Percentiles rank a stretch among this genome's conserved stretches.
Conservation (phyloP, 2,329 filamentous ascomycete genomes). For the Akanthomyces dipterigenus region DNA sequence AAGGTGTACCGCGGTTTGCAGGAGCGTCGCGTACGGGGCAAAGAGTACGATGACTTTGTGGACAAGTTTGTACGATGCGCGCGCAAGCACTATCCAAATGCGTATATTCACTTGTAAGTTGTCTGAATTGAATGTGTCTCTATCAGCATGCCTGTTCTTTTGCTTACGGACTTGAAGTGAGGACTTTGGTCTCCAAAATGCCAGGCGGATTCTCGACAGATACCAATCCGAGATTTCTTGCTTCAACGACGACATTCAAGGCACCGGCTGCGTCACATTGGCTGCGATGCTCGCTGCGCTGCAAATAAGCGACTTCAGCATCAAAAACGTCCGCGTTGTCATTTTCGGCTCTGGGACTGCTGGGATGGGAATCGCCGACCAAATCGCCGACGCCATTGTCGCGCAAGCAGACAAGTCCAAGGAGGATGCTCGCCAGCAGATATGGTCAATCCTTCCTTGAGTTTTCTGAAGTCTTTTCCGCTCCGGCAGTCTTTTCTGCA, state of each 20-base stretch:
- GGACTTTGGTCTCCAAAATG: conserved; percentile 74
- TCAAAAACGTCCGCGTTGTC: conserved; percentile 64
- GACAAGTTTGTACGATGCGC: conserved; percentile 65
- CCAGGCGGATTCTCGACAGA: conserved; percentile 66
- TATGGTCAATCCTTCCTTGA: no score
- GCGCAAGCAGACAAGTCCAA: conserved; percentile 58
- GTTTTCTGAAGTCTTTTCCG: not conserved
- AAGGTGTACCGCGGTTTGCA: conserved; percentile 72
- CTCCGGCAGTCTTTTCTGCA: not conserved
- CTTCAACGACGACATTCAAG: conserved; percentile 90
- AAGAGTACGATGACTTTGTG: conserved; percentile 70
- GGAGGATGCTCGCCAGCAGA: conserved; percentile 70
- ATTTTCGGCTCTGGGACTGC: conserved; percentile 78
- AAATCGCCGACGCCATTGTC: conserved; percentile 72
- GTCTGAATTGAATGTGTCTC: not conserved
- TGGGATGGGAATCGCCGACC: conserved; percentile 79
- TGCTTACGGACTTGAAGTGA: conserved; percentile 36
- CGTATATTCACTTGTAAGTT: conserved; percentile 68
- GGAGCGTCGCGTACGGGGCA: conserved; percentile 58
- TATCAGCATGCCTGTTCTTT: no score
- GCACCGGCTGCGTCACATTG: conserved; percentile 80
- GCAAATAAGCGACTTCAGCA: conserved; percentile 58
- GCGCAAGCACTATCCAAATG: conserved; percentile 64
- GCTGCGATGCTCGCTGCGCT: conserved; percentile 74
- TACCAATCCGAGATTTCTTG: conserved; percentile 70